A percentile compares a stretch with the other conserved stretches of the same genome.
phyloP scores from a whole-genome alignment of 1,139 yeast genomes.

The Geotrichum bryndzae region DNA sequence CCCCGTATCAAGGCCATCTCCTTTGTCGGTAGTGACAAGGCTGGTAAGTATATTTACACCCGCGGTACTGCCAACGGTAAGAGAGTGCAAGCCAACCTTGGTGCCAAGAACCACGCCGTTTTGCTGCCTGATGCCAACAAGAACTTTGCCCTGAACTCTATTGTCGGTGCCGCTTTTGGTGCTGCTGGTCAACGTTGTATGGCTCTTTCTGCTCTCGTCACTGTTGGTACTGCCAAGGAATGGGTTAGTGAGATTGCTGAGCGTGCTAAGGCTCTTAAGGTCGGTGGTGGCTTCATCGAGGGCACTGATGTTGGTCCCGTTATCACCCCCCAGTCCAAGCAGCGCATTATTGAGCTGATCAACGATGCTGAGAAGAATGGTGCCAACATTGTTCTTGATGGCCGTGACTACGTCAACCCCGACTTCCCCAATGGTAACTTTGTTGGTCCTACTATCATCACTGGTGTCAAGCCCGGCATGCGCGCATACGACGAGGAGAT shows the following conservation, averaged over 20 bases:
- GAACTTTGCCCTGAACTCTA: constrained; percentile 57
- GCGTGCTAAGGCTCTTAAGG: constrained; percentile 53
- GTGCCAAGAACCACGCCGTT: constrained; percentile 73
- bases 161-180: constrained; percentile 75
- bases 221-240: constrained; percentile 64
- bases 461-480: constrained; percentile 62
- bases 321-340: constrained; percentile 53
- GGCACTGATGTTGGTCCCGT: constrained; percentile 67
- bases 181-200: constrained; percentile 85
- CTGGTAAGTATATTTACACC: constrained; percentile 67
- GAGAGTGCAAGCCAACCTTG: constrained; percentile 72
- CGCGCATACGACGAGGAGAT: constrained; percentile 69
- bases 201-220: constrained; percentile 71
- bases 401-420: constrained; percentile 48
- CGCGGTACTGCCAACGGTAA: constrained; percentile 66
- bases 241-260: constrained; percentile 59
- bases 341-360: constrained; percentile 52
- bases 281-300: constrained; percentile 62
- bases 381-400: constrained; percentile 59
- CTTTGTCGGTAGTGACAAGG: constrained; percentile 72
- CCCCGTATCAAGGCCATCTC: constrained; percentile 75
- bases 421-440: constrained; percentile 65
- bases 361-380: constrained; percentile 49
- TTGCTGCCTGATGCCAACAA: constrained; percentile 70
- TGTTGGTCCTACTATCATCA: constrained; percentile 65